A percentile compares a stretch with the other conserved stretches of the same genome.
Evolutionary conservation across 2,329 filamentous ascomycete species (phyloP).

Genomic region (Fusarium zealandicum): DNA sequence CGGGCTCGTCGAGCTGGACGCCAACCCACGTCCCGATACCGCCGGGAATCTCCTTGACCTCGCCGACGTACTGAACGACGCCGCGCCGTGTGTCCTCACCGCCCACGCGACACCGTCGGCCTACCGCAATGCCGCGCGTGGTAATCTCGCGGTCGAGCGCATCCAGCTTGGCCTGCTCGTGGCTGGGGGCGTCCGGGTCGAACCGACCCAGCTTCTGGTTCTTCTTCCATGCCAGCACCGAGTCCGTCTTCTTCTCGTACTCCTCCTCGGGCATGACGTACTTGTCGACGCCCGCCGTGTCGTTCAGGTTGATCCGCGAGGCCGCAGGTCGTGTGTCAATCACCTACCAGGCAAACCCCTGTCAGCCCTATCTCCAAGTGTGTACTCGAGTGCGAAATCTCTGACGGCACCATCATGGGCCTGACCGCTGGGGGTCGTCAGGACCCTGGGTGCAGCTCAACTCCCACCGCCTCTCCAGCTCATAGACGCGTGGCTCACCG

Average conservation of each 20-base stretch:
- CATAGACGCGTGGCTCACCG: conserved; percentile 14
- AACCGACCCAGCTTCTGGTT: conserved; percentile 95
- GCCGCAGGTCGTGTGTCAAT: conserved; percentile 79
- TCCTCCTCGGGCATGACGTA: conserved; percentile 86
- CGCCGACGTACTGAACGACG: conserved; percentile 73
- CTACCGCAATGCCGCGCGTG: conserved; percentile 70
- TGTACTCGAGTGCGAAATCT: not conserved
- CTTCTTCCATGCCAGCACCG: conserved; percentile 95
- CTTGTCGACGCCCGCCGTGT: conserved; percentile 83
- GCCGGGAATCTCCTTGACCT: conserved; percentile 75
- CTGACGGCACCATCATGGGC: conserved; percentile 17
- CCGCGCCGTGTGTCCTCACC: conserved; percentile 75
- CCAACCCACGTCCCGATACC: conserved; percentile 74
- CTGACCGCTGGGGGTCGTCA: conserved; percentile 20
- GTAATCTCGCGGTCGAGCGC: conserved; percentile 74
- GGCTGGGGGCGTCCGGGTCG: conserved; percentile 80
- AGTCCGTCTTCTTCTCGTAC: conserved; percentile 86
- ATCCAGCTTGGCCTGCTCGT: conserved; percentile 75
- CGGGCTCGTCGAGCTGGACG: conserved; percentile 78
- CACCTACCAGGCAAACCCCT: conserved; percentile 62
- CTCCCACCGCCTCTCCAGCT: conserved; percentile 32
- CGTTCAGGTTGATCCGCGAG: conserved; percentile 80
- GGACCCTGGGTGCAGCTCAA: conserved; percentile 18
- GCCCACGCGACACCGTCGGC: conserved; percentile 70
- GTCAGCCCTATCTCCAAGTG: conserved; percentile 41